phyloP scores from a whole-genome alignment of 805 yeast species.

The Metschnikowia continentalis region DNA sequence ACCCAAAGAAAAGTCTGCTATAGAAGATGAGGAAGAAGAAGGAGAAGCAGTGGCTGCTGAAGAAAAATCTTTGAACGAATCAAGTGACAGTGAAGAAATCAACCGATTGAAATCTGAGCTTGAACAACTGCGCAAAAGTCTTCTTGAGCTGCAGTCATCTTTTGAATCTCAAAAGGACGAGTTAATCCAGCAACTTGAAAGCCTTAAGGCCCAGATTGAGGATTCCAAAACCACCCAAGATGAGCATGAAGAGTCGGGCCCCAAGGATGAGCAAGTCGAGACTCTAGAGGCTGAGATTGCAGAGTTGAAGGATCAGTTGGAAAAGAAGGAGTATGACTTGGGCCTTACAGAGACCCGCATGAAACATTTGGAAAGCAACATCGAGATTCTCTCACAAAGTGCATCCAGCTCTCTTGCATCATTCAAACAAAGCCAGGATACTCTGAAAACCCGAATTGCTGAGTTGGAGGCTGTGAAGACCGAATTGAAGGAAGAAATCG shows the following conservation, averaged over 20 bases:
- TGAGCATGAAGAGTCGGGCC: background rate
- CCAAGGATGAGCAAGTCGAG: background rate
- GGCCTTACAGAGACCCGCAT: conserved; percentile 12
- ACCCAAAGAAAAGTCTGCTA: background rate
- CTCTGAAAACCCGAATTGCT: conserved; percentile 12
- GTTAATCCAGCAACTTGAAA: conserved; percentile 1
- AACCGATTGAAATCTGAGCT: conserved; percentile 1
- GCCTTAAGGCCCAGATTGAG: background rate
- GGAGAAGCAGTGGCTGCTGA: background rate
- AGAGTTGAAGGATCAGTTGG: conserved; percentile 14
- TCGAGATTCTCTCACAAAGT: conserved; percentile 13
- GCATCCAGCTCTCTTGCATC: conserved; percentile 11
- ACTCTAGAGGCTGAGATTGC: conserved; percentile 7
- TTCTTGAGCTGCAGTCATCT: background rate
- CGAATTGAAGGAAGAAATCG: conserved; percentile 18
- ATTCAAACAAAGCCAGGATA: conserved; percentile 8
- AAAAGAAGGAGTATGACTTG: conserved; percentile 14
- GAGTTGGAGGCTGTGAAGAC: conserved; percentile 22
- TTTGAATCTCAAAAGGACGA: background rate
- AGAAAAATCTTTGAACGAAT: too few species aligned
- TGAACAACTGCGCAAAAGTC: background rate
- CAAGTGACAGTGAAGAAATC: background rate
- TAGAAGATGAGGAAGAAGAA: background rate
- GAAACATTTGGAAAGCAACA: conserved; percentile 12
- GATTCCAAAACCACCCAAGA: background rate